Evolutionary conservation across 805 yeast species (phyloP).

Genomic region (Pichia scutulata): DNA sequence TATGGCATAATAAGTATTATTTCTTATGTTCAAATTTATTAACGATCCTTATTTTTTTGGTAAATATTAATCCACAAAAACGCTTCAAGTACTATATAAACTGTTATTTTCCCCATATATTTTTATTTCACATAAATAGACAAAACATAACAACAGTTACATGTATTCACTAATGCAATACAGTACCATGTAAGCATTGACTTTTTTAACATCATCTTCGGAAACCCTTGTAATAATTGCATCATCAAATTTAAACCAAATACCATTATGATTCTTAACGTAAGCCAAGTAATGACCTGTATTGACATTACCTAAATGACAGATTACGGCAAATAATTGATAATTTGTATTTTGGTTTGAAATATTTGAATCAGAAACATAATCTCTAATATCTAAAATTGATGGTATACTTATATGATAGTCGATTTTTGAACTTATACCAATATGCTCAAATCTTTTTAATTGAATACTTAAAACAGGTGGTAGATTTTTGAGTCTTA

Average conservation of each 20-base stretch:
- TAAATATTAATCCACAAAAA: too few species aligned
- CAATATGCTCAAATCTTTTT: constrained; percentile 65
- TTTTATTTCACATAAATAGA: too few species aligned
- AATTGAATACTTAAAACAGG: constrained; percentile 77
- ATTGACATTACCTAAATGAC: constrained; percentile 87
- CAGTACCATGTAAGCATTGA: constrained; percentile 76
- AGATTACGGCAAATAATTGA: constrained; percentile 80
- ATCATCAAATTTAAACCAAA: constrained; percentile 92
- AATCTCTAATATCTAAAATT: constrained; percentile 63
- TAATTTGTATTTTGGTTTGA: constrained; percentile 32
- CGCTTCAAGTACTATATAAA: too few species aligned
- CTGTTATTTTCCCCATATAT: too few species aligned
- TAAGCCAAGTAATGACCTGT: constrained; percentile 92
- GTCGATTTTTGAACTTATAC: constrained; percentile 63
- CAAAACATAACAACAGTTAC: constrained; percentile 1
- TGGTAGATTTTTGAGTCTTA: constrained; percentile 63
- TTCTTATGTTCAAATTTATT: too few species aligned
- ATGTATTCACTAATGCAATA: constrained; percentile 45
- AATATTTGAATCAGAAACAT: constrained; percentile 25
- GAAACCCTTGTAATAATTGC: constrained; percentile 63
- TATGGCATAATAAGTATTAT: too few species aligned
- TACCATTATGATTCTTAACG: constrained; percentile 61
- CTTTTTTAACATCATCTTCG: constrained; percentile 54
- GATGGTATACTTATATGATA: constrained; percentile 66
- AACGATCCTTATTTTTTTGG: too few species aligned